phyloP scores from a whole-genome alignment of 2,329 filamentous ascomycete genomes.

The Leptographium procerum region DNA sequence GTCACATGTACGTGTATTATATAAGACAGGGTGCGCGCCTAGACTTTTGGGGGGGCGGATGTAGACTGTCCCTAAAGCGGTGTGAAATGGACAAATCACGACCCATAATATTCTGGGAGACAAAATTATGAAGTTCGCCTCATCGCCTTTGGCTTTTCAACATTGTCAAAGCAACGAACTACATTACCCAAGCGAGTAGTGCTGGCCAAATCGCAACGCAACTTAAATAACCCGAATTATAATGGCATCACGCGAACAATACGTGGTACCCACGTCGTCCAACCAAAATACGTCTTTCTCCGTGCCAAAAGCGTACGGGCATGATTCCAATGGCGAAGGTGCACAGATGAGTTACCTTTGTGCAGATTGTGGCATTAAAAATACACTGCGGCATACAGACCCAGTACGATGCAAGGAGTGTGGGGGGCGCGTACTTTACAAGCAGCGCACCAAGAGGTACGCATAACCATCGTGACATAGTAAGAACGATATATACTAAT shows the following conservation, averaged over 20 bases:
- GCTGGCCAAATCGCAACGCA: background rate
- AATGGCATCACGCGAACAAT: constrained; percentile 57
- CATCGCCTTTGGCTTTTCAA: too few relatives aligned
- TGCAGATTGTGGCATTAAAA: constrained; percentile 74
- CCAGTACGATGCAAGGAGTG: constrained; percentile 84
- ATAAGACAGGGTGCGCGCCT: too few relatives aligned
- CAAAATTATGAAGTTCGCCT: too few relatives aligned
- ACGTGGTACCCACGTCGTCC: constrained; percentile 54
- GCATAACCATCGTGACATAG: too few relatives aligned
- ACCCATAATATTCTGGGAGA: too few relatives aligned
- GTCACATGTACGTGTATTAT: too few relatives aligned
- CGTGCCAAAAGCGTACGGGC: constrained; percentile 15
- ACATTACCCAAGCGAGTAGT: too few relatives aligned
- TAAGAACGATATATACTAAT: background rate
- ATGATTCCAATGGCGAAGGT: constrained; percentile 27
- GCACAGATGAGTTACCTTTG: constrained; percentile 59
- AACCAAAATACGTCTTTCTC: constrained; percentile 28
- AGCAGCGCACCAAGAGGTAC: constrained; percentile 93
- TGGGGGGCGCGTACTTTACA: constrained; percentile 90
- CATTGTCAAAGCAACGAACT: too few relatives aligned
- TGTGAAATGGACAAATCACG: too few relatives aligned
- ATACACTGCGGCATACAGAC: constrained; percentile 64
- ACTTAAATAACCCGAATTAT: background rate
- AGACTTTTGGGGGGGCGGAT: too few relatives aligned
- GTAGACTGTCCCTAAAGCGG: too few relatives aligned